Conservation (phyloP, 202 grass and related monocot genomes). For the Hordeum pubiflorum region DNA sequence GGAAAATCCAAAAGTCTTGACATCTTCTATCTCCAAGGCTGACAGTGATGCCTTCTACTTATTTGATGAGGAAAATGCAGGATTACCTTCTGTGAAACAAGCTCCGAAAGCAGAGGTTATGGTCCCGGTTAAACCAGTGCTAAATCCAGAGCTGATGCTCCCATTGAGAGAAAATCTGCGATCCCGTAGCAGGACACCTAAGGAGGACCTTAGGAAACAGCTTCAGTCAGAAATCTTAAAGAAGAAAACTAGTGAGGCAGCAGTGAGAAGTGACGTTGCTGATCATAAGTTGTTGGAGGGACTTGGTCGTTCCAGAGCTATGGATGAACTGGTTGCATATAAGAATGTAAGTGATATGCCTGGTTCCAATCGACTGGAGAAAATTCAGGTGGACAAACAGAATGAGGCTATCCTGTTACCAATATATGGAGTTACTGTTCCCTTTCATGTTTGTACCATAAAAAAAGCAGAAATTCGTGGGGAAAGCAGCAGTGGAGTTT, state of each 20-base stretch:
- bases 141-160: background rate
- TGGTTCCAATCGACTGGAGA: slow-evolving; percentile 6
- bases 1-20: slow-evolving; percentile 49
- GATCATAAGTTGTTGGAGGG: slow-evolving; percentile 5
- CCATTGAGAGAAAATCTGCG: slow-evolving; percentile 14
- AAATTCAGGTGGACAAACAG: slow-evolving; percentile 12
- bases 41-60: slow-evolving; percentile 39
- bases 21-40: slow-evolving; percentile 50
- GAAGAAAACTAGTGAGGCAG: slow-evolving; percentile 26
- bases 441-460: slow-evolving; percentile 9
- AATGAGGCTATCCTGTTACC: slow-evolving; percentile 13
- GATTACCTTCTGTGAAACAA: background rate
- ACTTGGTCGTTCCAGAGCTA: background rate
- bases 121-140: slow-evolving; percentile 20
- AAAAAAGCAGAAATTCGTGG: background rate
- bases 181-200: slow-evolving; percentile 29
- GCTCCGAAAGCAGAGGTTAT: background rate
- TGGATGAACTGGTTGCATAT: slow-evolving; percentile 9
- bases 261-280: background rate
- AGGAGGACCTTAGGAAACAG: slow-evolving; percentile 50
- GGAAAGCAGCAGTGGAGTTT: background rate
- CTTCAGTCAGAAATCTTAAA: slow-evolving; percentile 47
- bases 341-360: background rate
- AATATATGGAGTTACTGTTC: background rate
- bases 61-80: slow-evolving; percentile 46